Evolutionary conservation across 2,329 filamentous ascomycete species (phyloP).

Genomic region (Claviceps purpurea): DNA sequence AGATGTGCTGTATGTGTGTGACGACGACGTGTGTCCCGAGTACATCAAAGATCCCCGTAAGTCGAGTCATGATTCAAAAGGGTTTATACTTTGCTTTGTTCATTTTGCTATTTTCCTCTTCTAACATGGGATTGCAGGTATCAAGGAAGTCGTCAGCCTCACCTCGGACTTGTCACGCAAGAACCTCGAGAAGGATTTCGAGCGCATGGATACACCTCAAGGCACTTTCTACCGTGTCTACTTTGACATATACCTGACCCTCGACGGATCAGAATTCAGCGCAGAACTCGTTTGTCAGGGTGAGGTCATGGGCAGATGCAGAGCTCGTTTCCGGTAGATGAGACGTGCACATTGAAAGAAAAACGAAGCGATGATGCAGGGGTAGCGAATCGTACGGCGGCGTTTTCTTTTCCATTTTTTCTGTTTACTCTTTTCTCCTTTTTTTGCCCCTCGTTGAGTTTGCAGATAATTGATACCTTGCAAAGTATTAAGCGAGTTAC

Average conservation of each 20-base stretch:
- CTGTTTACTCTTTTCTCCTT: neutral
- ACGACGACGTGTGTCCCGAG: slow-evolving; percentile 94
- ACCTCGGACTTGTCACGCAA: slow-evolving; percentile 95
- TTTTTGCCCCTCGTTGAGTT: neutral
- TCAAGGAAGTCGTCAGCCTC: slow-evolving; percentile 97
- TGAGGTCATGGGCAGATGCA: slow-evolving; percentile 96
- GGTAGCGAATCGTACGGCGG: neutral
- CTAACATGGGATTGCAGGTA: slow-evolving; percentile 42
- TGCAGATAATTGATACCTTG: slow-evolving; percentile 4
- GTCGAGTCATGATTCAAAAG: slow-evolving; percentile 25
- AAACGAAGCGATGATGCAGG: neutral
- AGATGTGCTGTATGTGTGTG: slow-evolving; percentile 93
- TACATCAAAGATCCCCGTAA: slow-evolving; percentile 98
- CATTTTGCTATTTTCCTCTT: too few species aligned
- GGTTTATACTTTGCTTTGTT: too few species aligned
- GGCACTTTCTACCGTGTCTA: slow-evolving; percentile 85
- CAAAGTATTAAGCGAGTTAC: neutral
- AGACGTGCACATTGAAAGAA: slow-evolving; percentile 8
- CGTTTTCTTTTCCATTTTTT: neutral
- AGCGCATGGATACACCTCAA: slow-evolving; percentile 97
- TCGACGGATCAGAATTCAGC: slow-evolving; percentile 96
- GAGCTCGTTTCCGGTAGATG: slow-evolving; percentile 62
- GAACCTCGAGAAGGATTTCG: slow-evolving; percentile 98
- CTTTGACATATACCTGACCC: slow-evolving; percentile 74
- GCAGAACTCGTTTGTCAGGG: slow-evolving; percentile 98